Evolutionary conservation across 208 protist species (phyloP), one percentile per base, ranked within the genome.

Genomic region (Jaenimonas drosophilae): DNA sequence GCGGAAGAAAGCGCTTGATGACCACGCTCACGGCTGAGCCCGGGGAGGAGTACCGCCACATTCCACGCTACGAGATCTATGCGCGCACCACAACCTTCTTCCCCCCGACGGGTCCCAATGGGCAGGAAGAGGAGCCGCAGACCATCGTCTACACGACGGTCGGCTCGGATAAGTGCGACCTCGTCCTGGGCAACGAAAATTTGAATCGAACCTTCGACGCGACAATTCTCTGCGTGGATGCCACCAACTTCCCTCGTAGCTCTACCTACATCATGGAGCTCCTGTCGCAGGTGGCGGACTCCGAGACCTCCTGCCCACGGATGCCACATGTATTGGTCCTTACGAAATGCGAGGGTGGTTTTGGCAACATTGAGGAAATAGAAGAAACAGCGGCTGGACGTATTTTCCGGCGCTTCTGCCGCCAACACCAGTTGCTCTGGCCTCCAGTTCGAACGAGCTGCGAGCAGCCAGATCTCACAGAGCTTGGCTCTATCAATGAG

Each of bases 241-340:
- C 68, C 40, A 68, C 42, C 24, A 43, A 76, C 39, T 42, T 70
- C 4, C 46, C 40, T 1, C 28, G 55, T 27, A 84, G 62, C 20
- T 57, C 41, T 7, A 45, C 25, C 1, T 76, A 72, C 26, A 31
- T 84, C 17, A 83, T 78, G 48, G 32, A 47, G 2, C 47, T 76
- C 19, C 86, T 72, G 54, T 33, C 62, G 11, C 26, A 39, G 7
- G 62, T 59, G 17, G 24, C 59, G 36, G 29, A 46, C 0, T 44
- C 49, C 29, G 39, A 69, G 7, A 37, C 37, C 1, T 32, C 39
- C 32, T 70, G 59, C 34, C 24, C 29, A 31, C 43, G 40, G 36
- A 44, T 87, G 42, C 82, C 87, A 0, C 87, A 82, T 56, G 41
- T 94, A 11, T 41, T 94, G n/a, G 76, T 90, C 11, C 73, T 76